Evolutionary conservation across 257 asterid species (phyloP), one percentile per base, ranked within the genome.

Genomic region (Striga asiatica): DNA sequence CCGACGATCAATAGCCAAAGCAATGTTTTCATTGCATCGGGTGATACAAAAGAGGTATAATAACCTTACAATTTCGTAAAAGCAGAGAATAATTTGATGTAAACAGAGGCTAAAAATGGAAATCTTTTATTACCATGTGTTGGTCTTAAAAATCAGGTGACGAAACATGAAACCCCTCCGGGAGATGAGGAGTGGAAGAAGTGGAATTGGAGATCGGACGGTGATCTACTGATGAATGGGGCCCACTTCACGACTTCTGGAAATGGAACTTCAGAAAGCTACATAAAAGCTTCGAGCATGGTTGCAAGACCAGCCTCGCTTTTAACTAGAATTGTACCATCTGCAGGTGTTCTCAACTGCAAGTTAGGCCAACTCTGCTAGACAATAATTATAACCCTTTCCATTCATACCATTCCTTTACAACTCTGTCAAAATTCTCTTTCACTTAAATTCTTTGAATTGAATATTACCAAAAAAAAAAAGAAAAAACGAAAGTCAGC

Each of bases 121-220:
- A 38, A 38, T 38, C 18, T 8, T 37, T 37, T 3, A n/a, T 37
- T 1, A 7, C 13, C 43, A n/a, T 37, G 43, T 4, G 13, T 50
- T 22, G n/a, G n/a, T n/a, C n/a, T n/a, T n/a, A n/a, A n/a, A 31
- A 64, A 13, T 59, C 53, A 77, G 84, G 77, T 79, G 14, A 79
- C 86, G 6, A 79, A 79, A 58, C 75, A 70, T 0, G 82, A 79
- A 39, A 55, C 45, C 0, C 53, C 64, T 2, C 16, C 18, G 3
- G 85, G 65, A 1, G 79, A 76, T 1, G 67, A 27, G 1, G 85
- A 65, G 49, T 79, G 85, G 85, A 70, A 62, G 72, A 32, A 16
- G 1, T 78, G 85, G 82, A 83, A 83, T 25, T 83, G 94, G 94
- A 76, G 94, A 62, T 84, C 94, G 12, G 91, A 81, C n/a, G 87